Conservation (phyloP, 208 protist species). For the Acanthamoeba lenticulata region DNA sequence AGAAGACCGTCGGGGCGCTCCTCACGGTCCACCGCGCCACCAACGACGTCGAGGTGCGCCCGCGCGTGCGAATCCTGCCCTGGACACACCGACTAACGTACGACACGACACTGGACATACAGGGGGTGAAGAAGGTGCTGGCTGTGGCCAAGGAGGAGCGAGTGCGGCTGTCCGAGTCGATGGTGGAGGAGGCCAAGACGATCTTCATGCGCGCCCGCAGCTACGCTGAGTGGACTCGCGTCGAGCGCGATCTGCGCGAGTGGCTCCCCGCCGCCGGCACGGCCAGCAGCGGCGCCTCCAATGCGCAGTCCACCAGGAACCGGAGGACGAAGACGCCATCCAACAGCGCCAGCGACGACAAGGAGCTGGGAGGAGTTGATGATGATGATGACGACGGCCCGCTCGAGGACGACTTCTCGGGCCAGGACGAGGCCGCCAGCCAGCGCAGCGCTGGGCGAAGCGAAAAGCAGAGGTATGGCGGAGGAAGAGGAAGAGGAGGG, state of each 20-base stretch:
- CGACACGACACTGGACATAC: neutral
- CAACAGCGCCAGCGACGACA: too few species aligned
- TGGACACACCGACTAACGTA: neutral
- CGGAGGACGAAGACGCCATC: too few species aligned
- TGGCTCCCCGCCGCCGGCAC: neutral
- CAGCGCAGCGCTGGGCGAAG: too few species aligned
- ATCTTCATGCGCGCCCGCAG: neutral
- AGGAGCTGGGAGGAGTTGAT: too few species aligned
- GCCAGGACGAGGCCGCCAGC: too few species aligned
- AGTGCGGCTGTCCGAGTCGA: neutral
- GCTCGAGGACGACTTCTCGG: too few species aligned
- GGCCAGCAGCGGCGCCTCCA: too few species aligned
- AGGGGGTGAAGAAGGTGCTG: constrained; percentile 4
- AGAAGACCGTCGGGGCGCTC: constrained; percentile 26
- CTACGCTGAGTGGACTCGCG: neutral
- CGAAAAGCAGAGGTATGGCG: too few species aligned
- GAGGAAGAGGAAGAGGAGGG: too few species aligned
- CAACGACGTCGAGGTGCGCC: constrained; percentile 1
- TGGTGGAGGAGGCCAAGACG: neutral
- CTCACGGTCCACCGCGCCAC: neutral
- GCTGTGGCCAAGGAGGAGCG: neutral
- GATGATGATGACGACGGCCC: too few species aligned
- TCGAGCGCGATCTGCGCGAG: neutral
- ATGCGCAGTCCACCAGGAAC: too few species aligned
- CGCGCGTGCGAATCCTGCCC: neutral